phyloP scores from a whole-genome alignment of 495 filamentous ascomycete genomes.

The Penicillium verhagenii region DNA sequence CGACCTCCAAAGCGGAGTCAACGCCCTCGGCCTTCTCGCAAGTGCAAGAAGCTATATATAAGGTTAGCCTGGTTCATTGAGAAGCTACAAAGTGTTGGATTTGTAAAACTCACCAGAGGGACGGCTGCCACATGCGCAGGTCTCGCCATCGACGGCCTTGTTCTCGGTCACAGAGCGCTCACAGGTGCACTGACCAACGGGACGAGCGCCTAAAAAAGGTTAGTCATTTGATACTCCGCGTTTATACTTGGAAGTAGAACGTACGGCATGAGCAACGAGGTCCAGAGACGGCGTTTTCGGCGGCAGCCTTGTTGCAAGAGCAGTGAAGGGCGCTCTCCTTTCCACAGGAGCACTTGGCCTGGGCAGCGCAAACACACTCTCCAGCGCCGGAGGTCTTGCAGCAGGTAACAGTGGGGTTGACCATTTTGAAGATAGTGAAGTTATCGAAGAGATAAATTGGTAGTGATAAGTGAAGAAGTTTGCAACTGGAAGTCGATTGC shows the following conservation, averaged over 20 bases:
- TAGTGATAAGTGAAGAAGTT: conserved; percentile 9
- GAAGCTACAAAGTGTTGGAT: not conserved
- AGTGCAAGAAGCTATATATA: conserved; percentile 66
- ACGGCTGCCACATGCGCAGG: conserved; percentile 77
- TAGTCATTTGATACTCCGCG: conserved; percentile 7
- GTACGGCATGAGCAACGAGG: conserved; percentile 81
- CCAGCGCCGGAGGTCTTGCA: conserved; percentile 55
- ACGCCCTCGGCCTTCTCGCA: conserved; percentile 70
- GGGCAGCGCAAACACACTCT: conserved; percentile 58
- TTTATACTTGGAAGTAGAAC: conserved; percentile 25
- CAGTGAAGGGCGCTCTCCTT: conserved; percentile 82
- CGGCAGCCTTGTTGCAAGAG: conserved; percentile 71
- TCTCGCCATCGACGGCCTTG: conserved; percentile 48
- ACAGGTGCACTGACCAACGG: conserved; percentile 80
- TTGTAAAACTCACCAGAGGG: conserved; percentile 56
- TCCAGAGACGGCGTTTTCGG: conserved; percentile 73
- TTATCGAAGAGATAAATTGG: not conserved
- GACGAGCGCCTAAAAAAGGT: conserved; percentile 57
- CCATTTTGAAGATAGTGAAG: conserved; percentile 38
- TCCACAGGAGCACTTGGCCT: conserved; percentile 83
- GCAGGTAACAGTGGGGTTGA: conserved; percentile 58
- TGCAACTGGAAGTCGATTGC: not conserved
- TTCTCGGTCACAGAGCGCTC: conserved; percentile 75
- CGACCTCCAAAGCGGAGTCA: conserved; percentile 58
- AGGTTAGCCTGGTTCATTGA: not conserved